Evolutionary conservation across 2,329 filamentous ascomycete genomes (phyloP).

Genomic region (Biscogniauxia mediterranea): DNA sequence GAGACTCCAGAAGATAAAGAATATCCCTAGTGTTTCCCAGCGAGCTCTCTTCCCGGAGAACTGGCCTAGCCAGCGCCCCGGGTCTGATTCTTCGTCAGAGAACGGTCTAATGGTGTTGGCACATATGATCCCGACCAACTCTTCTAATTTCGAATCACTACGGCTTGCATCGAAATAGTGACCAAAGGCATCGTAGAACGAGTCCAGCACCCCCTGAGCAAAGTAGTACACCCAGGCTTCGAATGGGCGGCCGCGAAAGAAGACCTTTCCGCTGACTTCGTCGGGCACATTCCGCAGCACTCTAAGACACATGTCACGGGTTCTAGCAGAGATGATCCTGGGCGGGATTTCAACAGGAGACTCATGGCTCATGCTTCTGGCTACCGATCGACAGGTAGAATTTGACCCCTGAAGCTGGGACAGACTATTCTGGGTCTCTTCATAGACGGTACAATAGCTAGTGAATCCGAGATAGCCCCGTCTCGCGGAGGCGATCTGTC

Average conservation of each 20-base stretch:
- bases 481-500: constrained; percentile 13
- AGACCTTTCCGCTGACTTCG: constrained; percentile 20
- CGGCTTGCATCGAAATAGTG: constrained; percentile 26
- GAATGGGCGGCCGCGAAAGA: constrained; percentile 21
- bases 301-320: constrained; percentile 37
- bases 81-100: constrained; percentile 34
- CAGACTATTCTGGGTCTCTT: constrained; percentile 41
- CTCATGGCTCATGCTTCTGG: constrained; percentile 4
- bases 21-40: constrained; percentile 44
- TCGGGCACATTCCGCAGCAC: constrained; percentile 39
- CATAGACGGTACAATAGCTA: constrained; percentile 41
- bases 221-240: constrained; percentile 35
- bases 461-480: constrained; percentile 46
- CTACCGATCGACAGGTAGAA: constrained; percentile 5
- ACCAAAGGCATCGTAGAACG: constrained; percentile 34
- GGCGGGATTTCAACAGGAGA: neutral
- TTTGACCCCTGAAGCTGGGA: constrained; percentile 31
- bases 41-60: constrained; percentile 39
- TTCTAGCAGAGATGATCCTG: constrained; percentile 19
- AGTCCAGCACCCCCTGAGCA: constrained; percentile 29
- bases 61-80: constrained; percentile 38
- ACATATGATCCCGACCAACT: constrained; percentile 37
- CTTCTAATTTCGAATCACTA: constrained; percentile 32
- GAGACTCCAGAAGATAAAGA: constrained; percentile 33
- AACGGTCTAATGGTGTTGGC: constrained; percentile 38